These are phyloP conservation scores for Prunella vulgaris DNA, from an alignment of 257 asterid genomes.

Conservation along the genomic window DNA sequence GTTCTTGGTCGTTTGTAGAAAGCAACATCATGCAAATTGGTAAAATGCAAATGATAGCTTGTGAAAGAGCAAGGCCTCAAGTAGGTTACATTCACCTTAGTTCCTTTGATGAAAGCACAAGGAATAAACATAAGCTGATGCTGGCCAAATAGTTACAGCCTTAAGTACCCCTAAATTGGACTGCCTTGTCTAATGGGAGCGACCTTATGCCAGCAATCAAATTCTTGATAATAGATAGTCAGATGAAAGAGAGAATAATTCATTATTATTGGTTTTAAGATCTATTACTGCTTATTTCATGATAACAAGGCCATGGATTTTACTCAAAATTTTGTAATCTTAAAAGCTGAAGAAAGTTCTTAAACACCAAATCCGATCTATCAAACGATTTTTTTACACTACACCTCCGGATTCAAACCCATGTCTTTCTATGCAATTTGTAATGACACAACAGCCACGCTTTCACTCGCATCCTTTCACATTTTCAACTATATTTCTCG, in stretches of 20 bases:
- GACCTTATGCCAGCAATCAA: not conserved
- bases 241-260: not conserved
- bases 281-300: conserved; percentile 6
- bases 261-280: not conserved
- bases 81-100: not conserved
- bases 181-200: not conserved
- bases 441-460: conserved; percentile 1
- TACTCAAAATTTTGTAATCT: not conserved
- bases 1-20: not conserved
- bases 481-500: not conserved
- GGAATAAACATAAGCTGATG: not conserved
- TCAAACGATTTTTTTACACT: not conserved
- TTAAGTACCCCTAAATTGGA: not conserved
- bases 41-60: not conserved
- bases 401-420: conserved; percentile 9
- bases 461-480: not conserved
- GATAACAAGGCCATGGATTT: not conserved
- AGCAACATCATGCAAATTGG: not conserved
- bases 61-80: no score
- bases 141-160: not conserved
- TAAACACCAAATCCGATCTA: conserved; percentile 7
- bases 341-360: conserved; percentile 14
- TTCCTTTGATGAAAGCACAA: not conserved
- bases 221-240: not conserved
- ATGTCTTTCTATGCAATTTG: not conserved